Evolutionary conservation across 129 eudicot species (phyloP), one percentile per base, ranked within the genome.

Genomic region (Erigeron canadensis): DNA sequence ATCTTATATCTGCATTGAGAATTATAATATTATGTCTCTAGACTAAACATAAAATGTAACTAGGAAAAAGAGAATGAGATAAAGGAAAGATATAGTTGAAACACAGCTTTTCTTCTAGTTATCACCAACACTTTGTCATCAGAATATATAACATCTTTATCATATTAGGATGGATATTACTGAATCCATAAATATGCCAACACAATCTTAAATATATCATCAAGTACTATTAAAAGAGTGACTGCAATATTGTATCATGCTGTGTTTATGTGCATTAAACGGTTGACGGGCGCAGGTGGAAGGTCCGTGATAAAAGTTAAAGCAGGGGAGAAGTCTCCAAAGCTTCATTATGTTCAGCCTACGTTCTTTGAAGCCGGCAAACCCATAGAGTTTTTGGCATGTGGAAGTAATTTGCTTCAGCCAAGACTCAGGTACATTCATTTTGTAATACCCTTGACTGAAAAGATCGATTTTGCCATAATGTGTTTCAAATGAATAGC

Each of bases 281-380:
- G 64, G 67, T 63, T 76, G 65, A 62, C 11, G 71, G 78, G 54
- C 71, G 69, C 86, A 87, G 95, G 86, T 80, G 95, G 92, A 80
- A 72, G 79, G 37, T 87, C 95, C 2, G 88, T 93, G 65, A 70
- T 84, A 65, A 80, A 83, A 76, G 67, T 85, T 46, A 84, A 78
- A 77, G 77, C 76, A 62, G 81, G 64, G 21, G 81, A 63, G 65
- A 84, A 51, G 45, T 72, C 86, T 64, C 98, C 98, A 21, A 85
- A 79, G 81, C 96, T 93, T 78, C 95, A 93, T 72, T 93, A 81
- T 69, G 79, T 89, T 44, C 81, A 87, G 60, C 98, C 98, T 78
- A 68, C 86, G 38, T 89, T 83, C 70, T 89, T 93, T 82, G 98
- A 89, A 86, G 98, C 96, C 61, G 98, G 98, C 45, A 87, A 83